A percentile compares a stretch with the other conserved stretches of the same genome.
phyloP scores from a whole-genome alignment of 1,284 basidiomycete genomes.

The Ustilago esculenta region DNA sequence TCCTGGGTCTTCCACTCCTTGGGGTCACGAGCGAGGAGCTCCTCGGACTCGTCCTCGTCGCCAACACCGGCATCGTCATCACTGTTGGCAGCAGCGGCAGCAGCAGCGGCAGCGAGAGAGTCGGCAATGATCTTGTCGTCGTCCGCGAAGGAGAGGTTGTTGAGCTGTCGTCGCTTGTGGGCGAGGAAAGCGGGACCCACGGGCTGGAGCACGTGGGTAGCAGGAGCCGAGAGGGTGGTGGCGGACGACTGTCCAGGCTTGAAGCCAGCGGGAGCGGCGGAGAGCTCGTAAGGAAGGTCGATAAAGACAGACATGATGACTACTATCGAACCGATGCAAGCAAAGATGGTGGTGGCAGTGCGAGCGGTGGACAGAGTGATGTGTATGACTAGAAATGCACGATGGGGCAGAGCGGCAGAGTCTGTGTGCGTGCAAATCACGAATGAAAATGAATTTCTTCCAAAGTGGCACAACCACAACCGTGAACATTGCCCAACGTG shows the following conservation, averaged over 20 bases:
- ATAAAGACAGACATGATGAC: conserved; percentile 58
- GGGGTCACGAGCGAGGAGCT: conserved; percentile 81
- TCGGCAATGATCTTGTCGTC: conserved; percentile 61
- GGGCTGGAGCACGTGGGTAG: conserved; percentile 51
- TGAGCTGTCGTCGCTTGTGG: conserved; percentile 60
- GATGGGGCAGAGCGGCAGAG: too few species aligned
- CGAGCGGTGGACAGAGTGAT: background rate
- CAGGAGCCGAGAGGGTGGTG: conserved; percentile 51
- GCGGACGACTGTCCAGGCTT: conserved; percentile 55
- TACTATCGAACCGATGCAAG: conserved; percentile 7
- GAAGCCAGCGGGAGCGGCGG: conserved; percentile 58
- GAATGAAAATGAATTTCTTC: conserved; percentile 16
- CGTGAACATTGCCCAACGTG: too few species aligned
- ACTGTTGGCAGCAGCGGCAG: conserved; percentile 76
- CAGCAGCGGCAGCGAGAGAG: conserved; percentile 66
- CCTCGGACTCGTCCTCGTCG: conserved; percentile 84
- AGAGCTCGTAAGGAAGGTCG: conserved; percentile 59
- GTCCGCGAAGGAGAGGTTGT: conserved; percentile 57
- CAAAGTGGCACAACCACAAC: conserved; percentile 17
- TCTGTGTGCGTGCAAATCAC: too few species aligned
- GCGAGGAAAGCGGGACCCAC: conserved; percentile 62
- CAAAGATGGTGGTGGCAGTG: conserved; percentile 5
- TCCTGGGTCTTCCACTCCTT: conserved; percentile 99
- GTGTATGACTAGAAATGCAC: too few species aligned
- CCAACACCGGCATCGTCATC: conserved; percentile 83